Evolutionary conservation across 2,329 filamentous ascomycete species (phyloP), one percentile per base, ranked within the genome.

Genomic region (Diaporthe vexans): DNA sequence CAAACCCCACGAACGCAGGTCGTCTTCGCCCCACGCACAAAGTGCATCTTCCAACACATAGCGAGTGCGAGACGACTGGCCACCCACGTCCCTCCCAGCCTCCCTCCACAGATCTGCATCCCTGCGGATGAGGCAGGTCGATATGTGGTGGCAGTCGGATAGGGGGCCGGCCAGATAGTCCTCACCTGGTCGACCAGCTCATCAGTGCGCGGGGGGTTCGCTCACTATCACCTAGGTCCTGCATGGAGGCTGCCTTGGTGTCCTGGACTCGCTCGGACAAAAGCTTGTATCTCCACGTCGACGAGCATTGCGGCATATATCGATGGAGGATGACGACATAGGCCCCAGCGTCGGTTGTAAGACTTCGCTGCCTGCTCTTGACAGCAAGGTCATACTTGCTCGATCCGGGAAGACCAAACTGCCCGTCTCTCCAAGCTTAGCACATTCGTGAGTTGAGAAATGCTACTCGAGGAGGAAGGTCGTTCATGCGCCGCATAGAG

Each of bases 31-130:
- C 59, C 40, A 63, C 40, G 40, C 63, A 26, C 48, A 68, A 68
- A 29, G n/a, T 9, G 33, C n/a, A 40, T 10, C 21, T 68, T 21
- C 46, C 63, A 40, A 54, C 48, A 13, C 13, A 68, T 68, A 68
- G 63, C 63, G 63, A 68, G 48, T 68, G 63, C 63, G 63, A 68
- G 33, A 35, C 48, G 48, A 33, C 63, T 68, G 63, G 63, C 63
- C 48, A 68, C 29, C 11, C 46, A 19, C 29, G 29, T 4, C 6
- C 11, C 11, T 43, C 11, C 46, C 26, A 21, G n/a, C 35, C n/a
- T 48, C 43, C 46, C 61, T 24, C 61, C 63, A 51, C n/a, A 68
- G 48, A 40, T 29, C 63, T 68, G 63, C 48, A 52, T 24, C 46
- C 7, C 19, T 10, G 63, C 48, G 63, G 48, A 68, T 68, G 48